Base-by-base conservation (phyloP, 164 flowering plant genomes). In the Tetrastigma voinierianum region DNA sequence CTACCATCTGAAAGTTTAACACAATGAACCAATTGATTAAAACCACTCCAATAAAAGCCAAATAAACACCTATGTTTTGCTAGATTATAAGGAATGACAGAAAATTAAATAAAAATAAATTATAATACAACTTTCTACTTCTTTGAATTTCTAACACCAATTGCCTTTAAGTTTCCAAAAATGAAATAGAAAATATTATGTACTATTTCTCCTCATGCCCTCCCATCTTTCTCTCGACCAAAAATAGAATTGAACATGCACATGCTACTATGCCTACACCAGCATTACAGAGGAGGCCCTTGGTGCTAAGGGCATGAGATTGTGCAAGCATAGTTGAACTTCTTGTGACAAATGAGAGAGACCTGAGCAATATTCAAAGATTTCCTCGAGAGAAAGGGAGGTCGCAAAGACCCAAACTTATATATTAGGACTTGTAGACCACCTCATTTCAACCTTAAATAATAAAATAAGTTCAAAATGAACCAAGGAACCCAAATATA, bases 261-360 rank as follows among this genome's bases (percentile, higher is more conserved):
- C 98, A 97, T 15, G 98, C 97, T 13, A 96, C 91, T 16, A 96
- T 97, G 17, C 98, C 98, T 47, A 97, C 97, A 6, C 87, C 97
- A 12, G 98, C 98, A 72, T 94, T 90, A 72, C 96, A 90, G 67
- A 91, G 94, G 51, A 85, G 70, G 64, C 79, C 85, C 61, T 61
- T 82, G 55, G 90, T 63, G 62, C 62, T 82, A 79, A 81, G 84
- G 61, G 47, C 76, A 77, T 87, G 91, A 59, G 86, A 65, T 18
- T 79, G 81, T 63, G 71, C 64, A 24, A 82, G 43, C 91, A 86
- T 87, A 46, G 69, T 65, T 46, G 67, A 57, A 64, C 48, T 59
- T 46, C 32, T 59, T 21, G 48, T 14, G 69, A 66, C 12, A 57
- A 67, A 21, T n/a, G 15, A 24, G 55, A 43, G 61, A 60, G 13